Conservation (phyloP, 202 grass and related monocot genomes). For the Miscanthus sacchariflorus region DNA sequence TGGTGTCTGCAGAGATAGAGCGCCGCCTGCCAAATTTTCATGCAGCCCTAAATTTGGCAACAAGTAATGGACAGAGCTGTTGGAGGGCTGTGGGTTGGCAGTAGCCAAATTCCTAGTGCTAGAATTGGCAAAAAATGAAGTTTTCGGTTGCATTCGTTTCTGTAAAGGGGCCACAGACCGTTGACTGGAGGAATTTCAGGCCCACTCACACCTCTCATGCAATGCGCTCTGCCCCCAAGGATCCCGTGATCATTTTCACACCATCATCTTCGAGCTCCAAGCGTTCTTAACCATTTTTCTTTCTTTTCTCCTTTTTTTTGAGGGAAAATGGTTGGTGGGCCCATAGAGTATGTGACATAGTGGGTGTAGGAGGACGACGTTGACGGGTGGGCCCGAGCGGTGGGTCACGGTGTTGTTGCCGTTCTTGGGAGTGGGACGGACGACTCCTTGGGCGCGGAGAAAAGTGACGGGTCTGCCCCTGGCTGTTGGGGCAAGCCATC, state of each 20-base stretch:
- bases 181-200: background rate
- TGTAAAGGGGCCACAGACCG: background rate
- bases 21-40: background rate
- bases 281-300: background rate
- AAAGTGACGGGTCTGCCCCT: background rate
- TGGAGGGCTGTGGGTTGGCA: background rate
- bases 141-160: background rate
- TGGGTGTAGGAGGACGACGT: constrained; percentile 19
- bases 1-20: background rate
- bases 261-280: background rate
- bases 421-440: background rate
- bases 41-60: background rate
- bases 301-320: background rate
- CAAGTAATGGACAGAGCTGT: background rate
- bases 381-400: constrained; percentile 43
- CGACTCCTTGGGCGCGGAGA: background rate
- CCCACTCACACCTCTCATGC: background rate
- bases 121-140: background rate
- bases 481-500: too few species aligned
- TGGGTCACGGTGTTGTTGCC: constrained; percentile 33
- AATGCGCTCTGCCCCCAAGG: background rate
- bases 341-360: constrained; percentile 32
- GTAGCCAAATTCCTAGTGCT: background rate
- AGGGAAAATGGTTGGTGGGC: background rate
- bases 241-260: background rate